A percentile compares a stretch with the other conserved stretches of the same genome.
Evolutionary conservation across 768 basidiomycete species (phyloP).

Genomic region (Auriscalpium microsporum): DNA sequence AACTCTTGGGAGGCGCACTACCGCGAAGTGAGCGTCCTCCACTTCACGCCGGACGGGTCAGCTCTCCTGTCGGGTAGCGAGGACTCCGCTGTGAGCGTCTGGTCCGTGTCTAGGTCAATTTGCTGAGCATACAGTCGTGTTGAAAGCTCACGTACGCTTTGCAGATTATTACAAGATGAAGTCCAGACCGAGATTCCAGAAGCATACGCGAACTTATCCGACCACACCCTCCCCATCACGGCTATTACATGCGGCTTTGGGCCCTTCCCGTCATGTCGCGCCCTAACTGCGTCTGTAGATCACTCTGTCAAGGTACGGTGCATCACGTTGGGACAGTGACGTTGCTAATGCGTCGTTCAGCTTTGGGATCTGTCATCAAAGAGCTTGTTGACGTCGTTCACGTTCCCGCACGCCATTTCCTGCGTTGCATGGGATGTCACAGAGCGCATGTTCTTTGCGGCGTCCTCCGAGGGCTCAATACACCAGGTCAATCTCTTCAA

Average conservation of each 20-base stretch:
- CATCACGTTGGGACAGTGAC: neutral
- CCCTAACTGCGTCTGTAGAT: conserved; percentile 78
- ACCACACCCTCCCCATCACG: conserved; percentile 88
- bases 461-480: conserved; percentile 64
- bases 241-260: conserved; percentile 78
- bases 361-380: conserved; percentile 75
- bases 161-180: conserved; percentile 68
- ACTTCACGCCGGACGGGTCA: conserved; percentile 76
- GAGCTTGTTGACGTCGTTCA: conserved; percentile 76
- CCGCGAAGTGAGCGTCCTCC: conserved; percentile 73
- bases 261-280: conserved; percentile 63
- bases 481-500: conserved; percentile 76
- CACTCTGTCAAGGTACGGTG: conserved; percentile 78
- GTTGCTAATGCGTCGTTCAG: conserved; percentile 29
- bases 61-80: conserved; percentile 82
- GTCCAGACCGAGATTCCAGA: conserved; percentile 66
- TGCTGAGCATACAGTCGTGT: conserved; percentile 3
- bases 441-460: conserved; percentile 86
- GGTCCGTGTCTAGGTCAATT: conserved; percentile 78
- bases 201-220: conserved; percentile 73
- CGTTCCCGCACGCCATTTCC: conserved; percentile 71
- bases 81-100: conserved; percentile 83
- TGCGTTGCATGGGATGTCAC: conserved; percentile 71
- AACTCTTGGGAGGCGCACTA: conserved; percentile 95
- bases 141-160: neutral